Evolutionary conservation across 108 stramenopile species (phyloP).

Genomic region (Pseudonitzschia delicatissima): DNA sequence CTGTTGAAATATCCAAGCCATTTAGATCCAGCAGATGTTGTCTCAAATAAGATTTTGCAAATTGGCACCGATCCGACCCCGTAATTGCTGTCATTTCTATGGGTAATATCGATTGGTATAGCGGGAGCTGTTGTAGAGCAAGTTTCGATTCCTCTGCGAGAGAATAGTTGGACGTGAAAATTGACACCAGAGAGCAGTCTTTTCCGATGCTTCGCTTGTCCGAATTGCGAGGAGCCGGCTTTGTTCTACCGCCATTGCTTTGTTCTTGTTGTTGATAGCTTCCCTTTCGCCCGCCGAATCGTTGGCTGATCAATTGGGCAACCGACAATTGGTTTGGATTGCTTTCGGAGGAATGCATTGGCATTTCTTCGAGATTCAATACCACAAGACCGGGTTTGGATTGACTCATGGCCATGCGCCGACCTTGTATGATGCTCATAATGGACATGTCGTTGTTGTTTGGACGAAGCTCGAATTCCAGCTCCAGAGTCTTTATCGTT

Average conservation of each 20-base stretch:
- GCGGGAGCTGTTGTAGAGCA: conserved; percentile 37
- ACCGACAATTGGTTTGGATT: conserved; percentile 49
- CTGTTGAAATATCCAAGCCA: not conserved
- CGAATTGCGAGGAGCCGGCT: conserved; percentile 36
- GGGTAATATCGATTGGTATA: conserved; percentile 41
- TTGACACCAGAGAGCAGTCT: conserved; percentile 31
- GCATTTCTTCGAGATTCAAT: conserved; percentile 67
- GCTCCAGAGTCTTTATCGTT: conserved; percentile 29
- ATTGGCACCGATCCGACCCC: conserved; percentile 40
- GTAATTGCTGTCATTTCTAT: conserved; percentile 35
- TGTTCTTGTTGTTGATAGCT: conserved; percentile 21
- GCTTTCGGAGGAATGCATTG: conserved; percentile 24
- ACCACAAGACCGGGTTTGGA: conserved; percentile 68
- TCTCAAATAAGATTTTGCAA: conserved; percentile 40
- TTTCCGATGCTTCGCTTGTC: conserved; percentile 43
- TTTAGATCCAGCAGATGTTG: conserved; percentile 36
- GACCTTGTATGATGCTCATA: conserved; percentile 78
- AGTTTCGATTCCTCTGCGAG: conserved; percentile 23
- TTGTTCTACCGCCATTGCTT: not conserved
- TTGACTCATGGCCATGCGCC: conserved; percentile 61
- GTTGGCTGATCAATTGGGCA: conserved; percentile 49
- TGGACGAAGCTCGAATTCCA: conserved; percentile 62
- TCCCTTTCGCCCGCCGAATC: conserved; percentile 55
- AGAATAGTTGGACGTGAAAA: conserved; percentile 66
- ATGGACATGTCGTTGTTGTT: conserved; percentile 76